Conservation (phyloP, 805 yeast genomes). For the Schizosaccharomyces cryophilus region DNA sequence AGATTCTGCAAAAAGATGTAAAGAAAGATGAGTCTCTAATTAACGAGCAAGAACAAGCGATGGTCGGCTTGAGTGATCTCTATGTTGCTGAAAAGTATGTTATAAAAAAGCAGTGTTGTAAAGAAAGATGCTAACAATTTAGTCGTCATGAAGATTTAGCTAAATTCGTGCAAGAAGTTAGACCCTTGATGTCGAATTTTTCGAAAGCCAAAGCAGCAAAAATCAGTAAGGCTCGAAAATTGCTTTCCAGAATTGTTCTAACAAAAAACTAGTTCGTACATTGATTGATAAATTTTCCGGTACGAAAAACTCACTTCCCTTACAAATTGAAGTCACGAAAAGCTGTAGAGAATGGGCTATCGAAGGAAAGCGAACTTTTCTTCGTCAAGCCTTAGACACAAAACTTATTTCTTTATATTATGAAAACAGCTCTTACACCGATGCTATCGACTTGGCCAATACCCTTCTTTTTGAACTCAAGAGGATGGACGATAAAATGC, state of each 20-base stretch:
- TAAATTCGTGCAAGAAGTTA: slow-evolving; percentile 39
- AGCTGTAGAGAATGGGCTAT: slow-evolving; percentile 76
- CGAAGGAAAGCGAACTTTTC: slow-evolving; percentile 57
- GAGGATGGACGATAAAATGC: slow-evolving; percentile 81
- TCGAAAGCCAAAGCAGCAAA: slow-evolving; percentile 93
- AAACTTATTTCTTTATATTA: slow-evolving; percentile 57
- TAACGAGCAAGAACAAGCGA: slow-evolving; percentile 40
- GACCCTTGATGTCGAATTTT: slow-evolving; percentile 45
- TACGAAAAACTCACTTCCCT: slow-evolving; percentile 35
- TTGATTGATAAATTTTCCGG: slow-evolving; percentile 55
- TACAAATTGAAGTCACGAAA: slow-evolving; percentile 47
- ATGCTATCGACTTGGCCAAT: slow-evolving; percentile 47
- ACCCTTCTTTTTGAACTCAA: slow-evolving; percentile 62
- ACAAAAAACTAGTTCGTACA: slow-evolving; percentile 22
- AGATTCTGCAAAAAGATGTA: slow-evolving; percentile 9
- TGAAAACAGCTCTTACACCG: slow-evolving; percentile 37
- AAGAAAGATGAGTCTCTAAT: slow-evolving; percentile 18
- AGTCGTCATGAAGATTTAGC: slow-evolving; percentile 26
- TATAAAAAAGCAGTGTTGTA: background rate
- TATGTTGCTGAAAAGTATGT: slow-evolving; percentile 23
- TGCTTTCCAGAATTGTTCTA: background rate
- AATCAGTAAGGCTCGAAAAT: slow-evolving; percentile 20
- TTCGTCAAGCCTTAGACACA: slow-evolving; percentile 70
- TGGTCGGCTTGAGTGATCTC: slow-evolving; percentile 50
- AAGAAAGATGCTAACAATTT: slow-evolving; percentile 4